Evolutionary conservation across 1,284 basidiomycete genomes (phyloP), one percentile per base, ranked within the genome.

Genomic region (Leccinum ponderosum): DNA sequence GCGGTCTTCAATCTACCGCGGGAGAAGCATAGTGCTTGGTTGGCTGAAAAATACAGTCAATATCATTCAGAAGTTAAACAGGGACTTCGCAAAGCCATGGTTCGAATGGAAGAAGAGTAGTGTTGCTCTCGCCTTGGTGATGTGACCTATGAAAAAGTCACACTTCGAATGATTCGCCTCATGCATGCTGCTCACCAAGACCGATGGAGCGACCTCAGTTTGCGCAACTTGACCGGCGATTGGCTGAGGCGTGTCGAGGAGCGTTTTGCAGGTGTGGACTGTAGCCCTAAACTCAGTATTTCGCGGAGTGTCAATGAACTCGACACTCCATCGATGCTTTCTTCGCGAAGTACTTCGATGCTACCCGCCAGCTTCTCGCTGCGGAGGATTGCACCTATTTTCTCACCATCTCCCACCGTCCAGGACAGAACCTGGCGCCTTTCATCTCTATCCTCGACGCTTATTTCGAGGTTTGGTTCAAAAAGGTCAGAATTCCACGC

Each of bases 101-200:
- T 98, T 98, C 72, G 93, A 91, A 20, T 89, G 89, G 86, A 98
- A 97, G 88, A 94, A 94, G 78, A 94, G 88, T 4, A 83, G 79
- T 11, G 87, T 93, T 67, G 93, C 93, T 44, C 86, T 89, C 64
- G 94, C 74, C 82, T 99, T 59, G 87, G 89, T 25, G 94, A 97
- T 71, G 98, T 99, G 97, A 98, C 97, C 15, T 99, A 99, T 78
- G 95, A 98, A 80, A 97, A 99, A 76, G 91, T 94, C 54, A 91
- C 92, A 6, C 82, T 94, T 65, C 89, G 97, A 62, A 91, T 98
- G 89, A 82, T 98, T 58, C 83, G 92, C 50, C 81, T 99, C 68
- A 96, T 97, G 93, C 98, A 92, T 74, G 93, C 98, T 66, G 75
- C 85, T 53, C 94, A 97, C 75, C 88, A 98, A 80, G 83, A 85